These are phyloP conservation scores for Zymoseptoria pseudotritici DNA, from an alignment of 2,329 filamentous ascomycete genomes.

Conservation along the genomic window DNA sequence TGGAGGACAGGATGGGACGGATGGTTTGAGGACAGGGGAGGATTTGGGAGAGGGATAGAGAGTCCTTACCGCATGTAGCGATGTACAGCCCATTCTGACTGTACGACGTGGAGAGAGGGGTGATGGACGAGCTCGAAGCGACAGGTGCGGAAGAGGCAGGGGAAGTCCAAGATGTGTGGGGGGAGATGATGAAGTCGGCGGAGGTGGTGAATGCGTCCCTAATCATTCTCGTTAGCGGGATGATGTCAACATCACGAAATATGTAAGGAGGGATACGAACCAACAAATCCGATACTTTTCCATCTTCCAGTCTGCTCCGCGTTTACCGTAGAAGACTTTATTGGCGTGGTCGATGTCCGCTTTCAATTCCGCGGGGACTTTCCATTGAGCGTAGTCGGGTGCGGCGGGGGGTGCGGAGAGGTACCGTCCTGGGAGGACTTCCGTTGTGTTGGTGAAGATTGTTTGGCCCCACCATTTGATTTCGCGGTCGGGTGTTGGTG, in stretches of 20 bases:
- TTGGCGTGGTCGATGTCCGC: slow-evolving; percentile 53
- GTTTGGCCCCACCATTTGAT: slow-evolving; percentile 57
- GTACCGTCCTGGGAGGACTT: slow-evolving; percentile 45
- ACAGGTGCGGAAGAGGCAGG: too few species aligned
- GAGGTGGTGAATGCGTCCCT: slow-evolving; percentile 60
- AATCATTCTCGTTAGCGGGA: too few species aligned
- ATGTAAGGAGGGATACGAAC: slow-evolving; percentile 46
- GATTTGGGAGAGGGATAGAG: too few species aligned
- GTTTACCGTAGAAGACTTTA: slow-evolving; percentile 52
- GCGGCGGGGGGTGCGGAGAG: slow-evolving; percentile 52
- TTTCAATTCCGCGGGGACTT: slow-evolving; percentile 49
- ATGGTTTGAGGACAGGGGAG: too few species aligned
- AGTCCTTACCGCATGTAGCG: slow-evolving; percentile 43
- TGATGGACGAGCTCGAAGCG: too few species aligned
- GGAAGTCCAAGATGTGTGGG: slow-evolving; percentile 40
- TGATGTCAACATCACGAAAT: too few species aligned
- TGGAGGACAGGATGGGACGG: too few species aligned
- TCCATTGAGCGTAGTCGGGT: slow-evolving; percentile 57
- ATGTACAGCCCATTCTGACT: slow-evolving; percentile 34
- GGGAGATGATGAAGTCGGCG: slow-evolving; percentile 45
- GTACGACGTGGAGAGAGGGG: slow-evolving; percentile 36
- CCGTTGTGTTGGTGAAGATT: slow-evolving; percentile 51
- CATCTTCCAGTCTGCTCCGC: slow-evolving; percentile 50
- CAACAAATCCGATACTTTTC: slow-evolving; percentile 60
- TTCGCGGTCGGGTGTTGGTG: slow-evolving; percentile 40